phyloP scores from a whole-genome alignment of 192 early-diverging fungal genomes.

The Chytriomyces sp. region DNA sequence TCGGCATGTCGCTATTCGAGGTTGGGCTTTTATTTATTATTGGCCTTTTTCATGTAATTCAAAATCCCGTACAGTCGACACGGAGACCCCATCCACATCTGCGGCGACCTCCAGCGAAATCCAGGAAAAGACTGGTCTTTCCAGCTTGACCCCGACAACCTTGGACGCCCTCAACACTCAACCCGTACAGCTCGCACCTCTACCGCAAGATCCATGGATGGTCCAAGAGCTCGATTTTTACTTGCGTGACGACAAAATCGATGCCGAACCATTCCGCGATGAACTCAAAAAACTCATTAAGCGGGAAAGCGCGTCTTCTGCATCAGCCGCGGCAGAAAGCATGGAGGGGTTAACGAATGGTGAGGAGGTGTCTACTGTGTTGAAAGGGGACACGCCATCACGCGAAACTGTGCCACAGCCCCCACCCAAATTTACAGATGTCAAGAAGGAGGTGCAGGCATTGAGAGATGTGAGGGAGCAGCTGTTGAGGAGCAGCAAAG shows the following conservation, averaged over 20 bases:
- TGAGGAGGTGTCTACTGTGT: too few relatives aligned
- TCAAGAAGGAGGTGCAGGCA: slow-evolving; percentile 76
- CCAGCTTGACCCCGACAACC: slow-evolving; percentile 31
- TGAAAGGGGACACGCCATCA: too few relatives aligned
- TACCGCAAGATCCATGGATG: slow-evolving; percentile 73
- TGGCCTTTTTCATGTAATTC: too few relatives aligned
- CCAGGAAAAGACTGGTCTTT: slow-evolving; percentile 36
- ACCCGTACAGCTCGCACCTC: slow-evolving; percentile 71
- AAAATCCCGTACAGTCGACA: too few relatives aligned
- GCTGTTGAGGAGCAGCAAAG: slow-evolving; percentile 30
- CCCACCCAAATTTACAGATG: slow-evolving; percentile 69
- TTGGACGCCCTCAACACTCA: slow-evolving; percentile 84
- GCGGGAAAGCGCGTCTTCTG: slow-evolving; percentile 55
- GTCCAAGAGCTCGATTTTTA: slow-evolving; percentile 81
- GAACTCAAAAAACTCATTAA: slow-evolving; percentile 49
- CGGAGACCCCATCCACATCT: not conserved
- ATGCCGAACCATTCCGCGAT: slow-evolving; percentile 20
- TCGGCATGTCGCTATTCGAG: slow-evolving; percentile 86
- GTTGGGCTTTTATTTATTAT: too few relatives aligned
- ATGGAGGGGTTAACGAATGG: too few relatives aligned
- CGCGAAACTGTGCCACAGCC: too few relatives aligned
- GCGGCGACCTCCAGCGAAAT: not conserved
- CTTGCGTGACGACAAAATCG: slow-evolving; percentile 66
- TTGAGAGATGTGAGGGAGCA: slow-evolving; percentile 80
- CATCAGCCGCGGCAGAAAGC: too few relatives aligned